Evolutionary conservation across 2,329 filamentous ascomycete species (phyloP).

Genomic region (Macrophomina tecta): DNA sequence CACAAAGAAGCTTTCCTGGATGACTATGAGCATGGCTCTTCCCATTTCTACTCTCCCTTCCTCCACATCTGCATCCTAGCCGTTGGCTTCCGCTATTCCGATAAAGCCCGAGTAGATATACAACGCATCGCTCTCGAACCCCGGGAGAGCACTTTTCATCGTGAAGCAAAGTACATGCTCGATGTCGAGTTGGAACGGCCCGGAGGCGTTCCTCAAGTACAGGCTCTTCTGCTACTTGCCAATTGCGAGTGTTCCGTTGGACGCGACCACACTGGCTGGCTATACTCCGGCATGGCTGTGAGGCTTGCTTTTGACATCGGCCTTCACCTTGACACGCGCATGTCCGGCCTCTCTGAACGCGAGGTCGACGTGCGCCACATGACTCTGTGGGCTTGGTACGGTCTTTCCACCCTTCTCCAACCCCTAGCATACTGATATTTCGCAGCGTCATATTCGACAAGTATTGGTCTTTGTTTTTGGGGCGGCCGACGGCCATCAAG

Average conservation of each 20-base stretch:
- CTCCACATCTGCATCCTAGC: slow-evolving; percentile 60
- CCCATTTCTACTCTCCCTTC: slow-evolving; percentile 60
- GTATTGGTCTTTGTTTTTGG: slow-evolving; percentile 62
- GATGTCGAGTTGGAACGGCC: slow-evolving; percentile 60
- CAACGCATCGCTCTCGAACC: slow-evolving; percentile 53
- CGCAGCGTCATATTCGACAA: slow-evolving; percentile 31
- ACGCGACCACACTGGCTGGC: slow-evolving; percentile 60
- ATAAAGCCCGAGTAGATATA: slow-evolving; percentile 57
- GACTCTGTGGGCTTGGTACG: slow-evolving; percentile 53
- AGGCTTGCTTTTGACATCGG: slow-evolving; percentile 22
- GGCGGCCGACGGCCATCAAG: slow-evolving; percentile 61
- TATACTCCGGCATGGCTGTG: slow-evolving; percentile 53
- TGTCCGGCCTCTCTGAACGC: slow-evolving; percentile 47
- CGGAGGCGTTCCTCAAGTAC: slow-evolving; percentile 59
- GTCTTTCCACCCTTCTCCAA: background rate
- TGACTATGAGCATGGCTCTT: slow-evolving; percentile 53
- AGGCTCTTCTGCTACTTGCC: slow-evolving; percentile 58
- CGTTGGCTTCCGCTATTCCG: slow-evolving; percentile 60
- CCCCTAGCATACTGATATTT: background rate
- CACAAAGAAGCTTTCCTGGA: slow-evolving; percentile 58
- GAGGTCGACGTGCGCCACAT: slow-evolving; percentile 50
- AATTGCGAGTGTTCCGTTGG: slow-evolving; percentile 62
- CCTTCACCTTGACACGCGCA: slow-evolving; percentile 52
- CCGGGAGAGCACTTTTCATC: slow-evolving; percentile 59
- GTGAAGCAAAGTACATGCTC: slow-evolving; percentile 62